These are phyloP conservation scores for Golubevia sp. DNA, from an alignment of 1,284 basidiomycete genomes.

Conservation along the genomic window DNA sequence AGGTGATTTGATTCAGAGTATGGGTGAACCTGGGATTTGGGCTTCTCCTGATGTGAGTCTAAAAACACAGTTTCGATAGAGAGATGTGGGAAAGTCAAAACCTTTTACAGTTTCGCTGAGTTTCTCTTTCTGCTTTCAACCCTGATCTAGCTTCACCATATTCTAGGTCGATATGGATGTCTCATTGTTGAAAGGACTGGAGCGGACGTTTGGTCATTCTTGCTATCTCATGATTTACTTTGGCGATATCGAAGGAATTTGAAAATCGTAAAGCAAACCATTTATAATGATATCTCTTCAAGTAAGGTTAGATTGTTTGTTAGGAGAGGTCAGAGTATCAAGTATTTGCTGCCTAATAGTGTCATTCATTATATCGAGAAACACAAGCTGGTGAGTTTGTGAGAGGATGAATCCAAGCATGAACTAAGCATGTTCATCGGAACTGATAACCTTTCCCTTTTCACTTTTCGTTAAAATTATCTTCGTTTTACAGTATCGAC, in stretches of 20 bases:
- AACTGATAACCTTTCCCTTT: too few species aligned
- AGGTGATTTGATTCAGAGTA: conserved; percentile 94
- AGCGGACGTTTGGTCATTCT: conserved; percentile 77
- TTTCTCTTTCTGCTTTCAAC: background rate
- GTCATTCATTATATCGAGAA: conserved; percentile 95
- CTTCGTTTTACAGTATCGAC: too few species aligned
- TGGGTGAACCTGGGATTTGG: conserved; percentile 99
- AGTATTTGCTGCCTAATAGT: conserved; percentile 84
- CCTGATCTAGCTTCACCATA: conserved; percentile 82
- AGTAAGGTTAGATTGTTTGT: conserved; percentile 91
- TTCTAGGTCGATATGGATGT: conserved; percentile 89
- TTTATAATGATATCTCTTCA: conserved; percentile 97
- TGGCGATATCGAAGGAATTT: conserved; percentile 77
- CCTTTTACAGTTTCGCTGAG: background rate
- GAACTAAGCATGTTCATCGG: too few species aligned
- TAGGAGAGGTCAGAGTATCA: conserved; percentile 87
- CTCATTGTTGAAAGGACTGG: conserved; percentile 95
- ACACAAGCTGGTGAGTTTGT: too few species aligned
- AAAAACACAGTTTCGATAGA: background rate
- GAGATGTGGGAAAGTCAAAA: background rate
- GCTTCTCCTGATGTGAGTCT: conserved; percentile 81
- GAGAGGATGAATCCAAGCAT: too few species aligned
- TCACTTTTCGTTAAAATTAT: too few species aligned
- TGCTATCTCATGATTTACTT: conserved; percentile 67
- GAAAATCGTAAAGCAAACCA: conserved; percentile 90